Base-by-base conservation (phyloP, 306 rosid species). In the Ammopiptanthus mongolicus region DNA sequence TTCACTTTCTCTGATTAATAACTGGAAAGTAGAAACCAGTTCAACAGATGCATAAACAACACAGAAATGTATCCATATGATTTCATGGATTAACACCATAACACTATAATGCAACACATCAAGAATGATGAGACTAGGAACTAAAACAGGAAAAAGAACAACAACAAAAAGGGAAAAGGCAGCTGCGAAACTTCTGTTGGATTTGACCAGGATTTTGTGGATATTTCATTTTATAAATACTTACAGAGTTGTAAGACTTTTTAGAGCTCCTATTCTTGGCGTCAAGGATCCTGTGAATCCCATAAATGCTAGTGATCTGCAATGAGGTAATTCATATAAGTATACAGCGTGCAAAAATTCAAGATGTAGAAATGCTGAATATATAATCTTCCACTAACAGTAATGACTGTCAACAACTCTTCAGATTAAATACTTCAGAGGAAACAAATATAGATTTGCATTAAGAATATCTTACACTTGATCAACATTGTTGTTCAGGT, bases 301-400 rank as follows among this genome's bases (percentile, higher is more conserved):
- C 93, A 93, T 88, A 34, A 87, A 78, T 46, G 97, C 77, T 77
- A 93, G 80, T 78, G 90, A 81, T 82, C 98, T 93, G 93, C 85
- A 87, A 76, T 62, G 55, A 71, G 41, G 73, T 12, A 59, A 78
- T 51, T 73, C 11, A 68, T 33, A 48, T 62, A 72, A 87, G 77
- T 23, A 74, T 58, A 69, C 22, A 71, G 12, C 60, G 68, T 28
- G 21, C 19, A n/a, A 25, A 5, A 29, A 61, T 4, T 63, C 22
- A 65, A 25, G 25, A 62, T 18, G 60, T 39, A 65, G 28, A 15
- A 66, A 62, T 18, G 44, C 19, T 14, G 39, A 62, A 55, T 61
- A 73, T 9, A 21, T 17, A 53, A n/a, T n/a, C 50, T 31, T 50
- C 11, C 21, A 37, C 28, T 10, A 74, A 47, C 61, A 41, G 76